Percentiles rank a stretch among this genome's conserved stretches.
These are phyloP conservation scores for Xylaria scruposa DNA, from an alignment of 495 filamentous ascomycete genomes.

Conservation along the genomic window DNA sequence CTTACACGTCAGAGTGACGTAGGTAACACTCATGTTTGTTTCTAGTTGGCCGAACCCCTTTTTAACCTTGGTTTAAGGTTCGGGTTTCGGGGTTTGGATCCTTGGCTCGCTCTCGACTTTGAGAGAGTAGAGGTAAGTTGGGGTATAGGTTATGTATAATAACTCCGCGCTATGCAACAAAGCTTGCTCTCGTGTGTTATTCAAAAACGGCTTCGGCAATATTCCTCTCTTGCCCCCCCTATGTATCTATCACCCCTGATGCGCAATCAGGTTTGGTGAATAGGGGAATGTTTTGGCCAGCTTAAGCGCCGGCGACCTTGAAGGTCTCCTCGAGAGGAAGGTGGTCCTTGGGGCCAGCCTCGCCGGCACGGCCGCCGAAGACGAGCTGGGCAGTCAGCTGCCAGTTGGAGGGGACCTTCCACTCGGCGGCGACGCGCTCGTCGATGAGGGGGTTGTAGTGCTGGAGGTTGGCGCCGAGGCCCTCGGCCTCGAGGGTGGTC, in stretches of 20 bases:
- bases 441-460: constrained; percentile 76
- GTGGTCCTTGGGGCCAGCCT: constrained; percentile 61
- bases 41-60: neutral
- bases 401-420: constrained; percentile 67
- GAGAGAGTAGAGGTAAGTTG: neutral
- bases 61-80: neutral
- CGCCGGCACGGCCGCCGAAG: constrained; percentile 62
- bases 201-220: neutral
- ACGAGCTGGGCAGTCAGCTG: constrained; percentile 66
- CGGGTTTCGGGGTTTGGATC: neutral
- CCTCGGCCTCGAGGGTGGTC: constrained; percentile 72
- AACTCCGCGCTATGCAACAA: constrained; percentile 27
- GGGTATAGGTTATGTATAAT: constrained; percentile 10
- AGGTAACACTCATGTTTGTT: no score
- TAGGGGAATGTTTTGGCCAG: neutral
- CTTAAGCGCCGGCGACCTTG: constrained; percentile 54
- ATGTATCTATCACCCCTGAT: neutral
- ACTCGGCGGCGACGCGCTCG: constrained; percentile 59
- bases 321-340: constrained; percentile 61
- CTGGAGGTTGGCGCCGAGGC: constrained; percentile 75
- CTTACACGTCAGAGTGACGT: neutral
- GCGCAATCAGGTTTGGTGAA: neutral
- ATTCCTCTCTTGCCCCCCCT: neutral
- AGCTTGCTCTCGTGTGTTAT: constrained; percentile 1
- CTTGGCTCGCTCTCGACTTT: neutral